Evolutionary conservation across 2,329 filamentous ascomycete species (phyloP).

Genomic region (Trichothecium roseum): DNA sequence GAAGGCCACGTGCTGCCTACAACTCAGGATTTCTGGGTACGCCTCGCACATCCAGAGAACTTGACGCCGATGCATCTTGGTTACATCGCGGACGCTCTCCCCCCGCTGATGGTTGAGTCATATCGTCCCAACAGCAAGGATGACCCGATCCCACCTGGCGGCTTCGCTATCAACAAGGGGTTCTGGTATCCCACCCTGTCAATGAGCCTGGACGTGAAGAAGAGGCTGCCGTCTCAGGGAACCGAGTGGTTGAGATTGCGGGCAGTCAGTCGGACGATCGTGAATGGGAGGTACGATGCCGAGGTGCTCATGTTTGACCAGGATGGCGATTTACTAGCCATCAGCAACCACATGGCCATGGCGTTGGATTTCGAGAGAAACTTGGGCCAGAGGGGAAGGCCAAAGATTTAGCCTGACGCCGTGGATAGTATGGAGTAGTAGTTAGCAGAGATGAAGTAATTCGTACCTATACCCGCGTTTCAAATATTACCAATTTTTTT

Average conservation of each 20-base stretch:
- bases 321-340: conserved; percentile 16
- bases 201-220: conserved; percentile 70
- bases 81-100: conserved; percentile 54
- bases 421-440: not conserved
- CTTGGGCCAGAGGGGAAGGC: conserved; percentile 3
- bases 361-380: conserved; percentile 15
- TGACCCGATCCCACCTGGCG: conserved; percentile 7
- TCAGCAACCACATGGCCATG: conserved; percentile 20
- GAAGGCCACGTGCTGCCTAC: conserved; percentile 4
- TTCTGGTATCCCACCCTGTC: conserved; percentile 71
- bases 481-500: too few species aligned
- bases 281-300: conserved; percentile 64
- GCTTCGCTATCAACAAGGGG: conserved; percentile 15
- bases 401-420: conserved; percentile 30
- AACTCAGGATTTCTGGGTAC: conserved; percentile 42
- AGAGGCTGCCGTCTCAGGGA: conserved; percentile 53
- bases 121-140: conserved; percentile 22
- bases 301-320: conserved; percentile 57
- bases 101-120: conserved; percentile 53
- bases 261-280: conserved; percentile 54
- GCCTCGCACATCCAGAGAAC: conserved; percentile 43
- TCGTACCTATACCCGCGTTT: too few species aligned
- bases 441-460: too few species aligned
- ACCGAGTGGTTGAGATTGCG: conserved; percentile 64
- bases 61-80: conserved; percentile 57